Evolutionary conservation across 2,329 filamentous ascomycete species (phyloP), one percentile per base, ranked within the genome.

Genomic region (Colletotrichum eremochloae): DNA sequence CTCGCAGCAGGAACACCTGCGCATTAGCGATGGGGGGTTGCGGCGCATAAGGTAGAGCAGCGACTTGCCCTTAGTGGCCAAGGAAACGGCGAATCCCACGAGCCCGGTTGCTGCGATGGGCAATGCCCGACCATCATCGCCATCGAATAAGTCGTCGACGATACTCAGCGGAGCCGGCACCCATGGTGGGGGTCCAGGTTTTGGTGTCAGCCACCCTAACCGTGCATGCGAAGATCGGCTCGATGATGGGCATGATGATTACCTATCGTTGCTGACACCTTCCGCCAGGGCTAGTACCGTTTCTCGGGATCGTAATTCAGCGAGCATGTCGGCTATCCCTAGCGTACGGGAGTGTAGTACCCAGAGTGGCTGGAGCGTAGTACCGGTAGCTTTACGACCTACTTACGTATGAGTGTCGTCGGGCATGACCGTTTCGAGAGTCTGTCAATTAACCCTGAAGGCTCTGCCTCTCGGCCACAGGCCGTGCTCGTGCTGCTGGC

Each of bases 181-280:
- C 55, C 29, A 42, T 14, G 24, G 24, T 50, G 68, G 40, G 44
- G 44, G 44, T 52, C 53, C 57, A 53, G 11, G 9, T 55, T 24
- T 24, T 4, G 38, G 44, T 44, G 58, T 48, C 53, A 58, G 69
- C 58, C 46, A 44, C 20, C 50, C 53, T 63, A 60, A 52, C 58
- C 65, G 65, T 52, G 31, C n/a, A 68, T 63, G 69, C 65, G 65
- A 63, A 63, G 65, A 68, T 63, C 58, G 58, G 58, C 65, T 53
- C 50, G 42, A 50, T 55, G 67, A 60, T 67, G 58, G 53, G 24
- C 58, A 63, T 40, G 8, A 9, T 29, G 52, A 46, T 42, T 48
- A 15, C 52, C 44, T 48, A 15, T 44, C 44, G 18, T 31, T 68
- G 46, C 52, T 42, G 58, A 44, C 60, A 31, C 44, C 44, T 42